These are phyloP conservation scores for Dothidotthia symphoricarpi DNA, from an alignment of 2,329 filamentous ascomycete species.

Conservation along the genomic window DNA sequence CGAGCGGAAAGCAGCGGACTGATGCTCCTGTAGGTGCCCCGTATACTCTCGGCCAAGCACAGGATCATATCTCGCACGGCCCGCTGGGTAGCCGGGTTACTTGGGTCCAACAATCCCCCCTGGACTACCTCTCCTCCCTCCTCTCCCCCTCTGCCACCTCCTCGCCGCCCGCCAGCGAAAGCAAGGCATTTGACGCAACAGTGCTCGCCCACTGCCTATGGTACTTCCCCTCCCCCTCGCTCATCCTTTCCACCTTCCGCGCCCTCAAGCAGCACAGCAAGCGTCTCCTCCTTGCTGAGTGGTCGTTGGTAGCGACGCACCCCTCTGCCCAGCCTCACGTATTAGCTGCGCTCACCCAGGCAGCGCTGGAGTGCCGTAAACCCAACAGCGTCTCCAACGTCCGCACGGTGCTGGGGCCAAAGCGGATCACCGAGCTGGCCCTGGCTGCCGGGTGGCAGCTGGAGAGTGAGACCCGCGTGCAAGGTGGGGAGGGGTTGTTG, in stretches of 20 bases:
- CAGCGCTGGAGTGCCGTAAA: slow-evolving; percentile 46
- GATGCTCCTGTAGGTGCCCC: slow-evolving; percentile 27
- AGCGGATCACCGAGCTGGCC: slow-evolving; percentile 42
- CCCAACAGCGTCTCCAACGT: slow-evolving; percentile 48
- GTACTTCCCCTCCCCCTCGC: slow-evolving; percentile 50
- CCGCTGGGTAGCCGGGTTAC: slow-evolving; percentile 46
- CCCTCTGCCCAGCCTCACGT: slow-evolving; percentile 50
- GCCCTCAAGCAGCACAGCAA: slow-evolving; percentile 38
- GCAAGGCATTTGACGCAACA: slow-evolving; percentile 45
- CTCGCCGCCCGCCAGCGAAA: slow-evolving; percentile 6
- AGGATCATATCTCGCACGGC: slow-evolving; percentile 45
- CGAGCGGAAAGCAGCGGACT: slow-evolving; percentile 2
- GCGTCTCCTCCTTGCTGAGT: slow-evolving; percentile 50
- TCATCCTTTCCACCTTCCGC: slow-evolving; percentile 41
- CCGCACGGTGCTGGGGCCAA: slow-evolving; percentile 47
- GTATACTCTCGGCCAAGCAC: slow-evolving; percentile 52
- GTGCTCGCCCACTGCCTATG: slow-evolving; percentile 55
- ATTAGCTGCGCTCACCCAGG: slow-evolving; percentile 51
- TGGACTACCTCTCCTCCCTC: slow-evolving; percentile 22
- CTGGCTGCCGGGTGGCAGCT: slow-evolving; percentile 41
- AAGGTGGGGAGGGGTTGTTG: slow-evolving; percentile 42
- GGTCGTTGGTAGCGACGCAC: slow-evolving; percentile 45
- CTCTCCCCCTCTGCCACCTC: slow-evolving; percentile 1
- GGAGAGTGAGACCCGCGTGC: slow-evolving; percentile 39
- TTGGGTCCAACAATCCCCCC: slow-evolving; percentile 45